These are phyloP conservation scores for Claviceps paspali DNA, from an alignment of 2,329 filamentous ascomycete genomes.

Conservation along the genomic window DNA sequence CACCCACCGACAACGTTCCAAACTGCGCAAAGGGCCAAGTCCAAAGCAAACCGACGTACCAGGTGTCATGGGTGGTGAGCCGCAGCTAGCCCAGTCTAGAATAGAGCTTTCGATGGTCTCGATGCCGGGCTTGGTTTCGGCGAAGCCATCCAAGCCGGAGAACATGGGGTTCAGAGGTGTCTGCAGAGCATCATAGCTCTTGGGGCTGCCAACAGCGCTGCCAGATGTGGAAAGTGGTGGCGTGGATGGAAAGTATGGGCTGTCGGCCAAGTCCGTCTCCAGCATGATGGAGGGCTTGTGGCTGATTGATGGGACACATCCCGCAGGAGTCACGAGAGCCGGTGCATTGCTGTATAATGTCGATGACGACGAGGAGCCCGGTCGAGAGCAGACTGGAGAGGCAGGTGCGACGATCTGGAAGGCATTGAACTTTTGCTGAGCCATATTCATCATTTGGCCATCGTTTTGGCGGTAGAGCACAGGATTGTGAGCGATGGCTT, in stretches of 20 bases:
- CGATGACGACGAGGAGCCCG: slow-evolving; percentile 45
- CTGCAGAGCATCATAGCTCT: slow-evolving; percentile 58
- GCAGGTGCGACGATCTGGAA: slow-evolving; percentile 40
- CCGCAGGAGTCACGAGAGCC: slow-evolving; percentile 55
- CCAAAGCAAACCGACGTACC: slow-evolving; percentile 41
- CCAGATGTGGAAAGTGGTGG: slow-evolving; percentile 74
- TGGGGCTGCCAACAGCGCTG: slow-evolving; percentile 76
- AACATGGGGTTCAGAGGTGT: slow-evolving; percentile 75
- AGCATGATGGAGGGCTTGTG: slow-evolving; percentile 68
- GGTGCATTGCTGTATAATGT: slow-evolving; percentile 42
- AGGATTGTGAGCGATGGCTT: slow-evolving; percentile 53
- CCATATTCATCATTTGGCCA: slow-evolving; percentile 36
- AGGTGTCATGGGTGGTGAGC: slow-evolving; percentile 80
- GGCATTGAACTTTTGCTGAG: slow-evolving; percentile 18
- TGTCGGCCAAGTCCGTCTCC: slow-evolving; percentile 58
- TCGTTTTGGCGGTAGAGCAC: slow-evolving; percentile 85
- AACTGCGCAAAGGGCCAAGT: neutral
- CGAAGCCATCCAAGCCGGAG: slow-evolving; percentile 53
- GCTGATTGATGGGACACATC: slow-evolving; percentile 57
- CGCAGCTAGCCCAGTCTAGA: slow-evolving; percentile 61
- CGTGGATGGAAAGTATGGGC: slow-evolving; percentile 68
- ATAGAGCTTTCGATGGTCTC: slow-evolving; percentile 61
- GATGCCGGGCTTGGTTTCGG: slow-evolving; percentile 51
- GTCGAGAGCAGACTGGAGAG: slow-evolving; percentile 49
- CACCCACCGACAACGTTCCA: no score